phyloP scores from a whole-genome alignment of 139 green algal genomes.

The Raphidocelis subcapitata region DNA sequence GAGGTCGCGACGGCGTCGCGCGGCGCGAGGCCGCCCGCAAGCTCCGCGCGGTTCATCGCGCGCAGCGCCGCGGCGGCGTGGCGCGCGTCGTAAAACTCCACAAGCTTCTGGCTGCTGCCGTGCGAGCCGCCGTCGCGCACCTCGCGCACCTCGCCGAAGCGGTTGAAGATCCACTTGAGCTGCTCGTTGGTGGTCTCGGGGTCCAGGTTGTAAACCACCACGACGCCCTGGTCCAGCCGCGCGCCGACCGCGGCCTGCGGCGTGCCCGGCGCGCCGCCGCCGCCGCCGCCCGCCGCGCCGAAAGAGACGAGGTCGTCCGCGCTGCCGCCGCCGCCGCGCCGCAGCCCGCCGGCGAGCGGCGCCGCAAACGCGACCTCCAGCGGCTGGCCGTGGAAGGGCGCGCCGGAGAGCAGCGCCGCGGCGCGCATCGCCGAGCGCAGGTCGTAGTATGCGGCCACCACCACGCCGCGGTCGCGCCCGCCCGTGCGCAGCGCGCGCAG shows the following conservation, averaged over 20 bases:
- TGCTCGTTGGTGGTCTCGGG: constrained; percentile 65
- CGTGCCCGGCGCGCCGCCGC: no score
- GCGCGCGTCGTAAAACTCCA: constrained; percentile 89
- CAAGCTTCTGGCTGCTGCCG: constrained; percentile 68
- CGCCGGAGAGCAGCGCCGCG: constrained; percentile 59
- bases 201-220: constrained; percentile 86
- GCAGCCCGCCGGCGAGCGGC: constrained; percentile 27
- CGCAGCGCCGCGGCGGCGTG: constrained; percentile 55
- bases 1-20: neutral
- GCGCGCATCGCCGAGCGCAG: constrained; percentile 74
- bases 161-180: constrained; percentile 72
- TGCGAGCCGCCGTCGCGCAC: constrained; percentile 50
- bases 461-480: constrained; percentile 73
- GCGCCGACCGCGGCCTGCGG: no score
- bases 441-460: constrained; percentile 94
- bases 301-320: neutral
- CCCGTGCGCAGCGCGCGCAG: constrained; percentile 80
- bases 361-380: constrained; percentile 75
- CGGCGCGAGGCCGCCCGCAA: constrained; percentile 3
- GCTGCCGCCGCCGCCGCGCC: neutral
- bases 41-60: constrained; percentile 61
- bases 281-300: neutral
- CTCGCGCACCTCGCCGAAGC: constrained; percentile 83
- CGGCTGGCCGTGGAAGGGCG: constrained; percentile 29
- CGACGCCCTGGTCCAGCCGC: constrained; percentile 58